A percentile compares a stretch with the other conserved stretches of the same genome.
Evolutionary conservation across 129 eudicot genomes (phyloP).

Genomic region (Mikania micrantha): DNA sequence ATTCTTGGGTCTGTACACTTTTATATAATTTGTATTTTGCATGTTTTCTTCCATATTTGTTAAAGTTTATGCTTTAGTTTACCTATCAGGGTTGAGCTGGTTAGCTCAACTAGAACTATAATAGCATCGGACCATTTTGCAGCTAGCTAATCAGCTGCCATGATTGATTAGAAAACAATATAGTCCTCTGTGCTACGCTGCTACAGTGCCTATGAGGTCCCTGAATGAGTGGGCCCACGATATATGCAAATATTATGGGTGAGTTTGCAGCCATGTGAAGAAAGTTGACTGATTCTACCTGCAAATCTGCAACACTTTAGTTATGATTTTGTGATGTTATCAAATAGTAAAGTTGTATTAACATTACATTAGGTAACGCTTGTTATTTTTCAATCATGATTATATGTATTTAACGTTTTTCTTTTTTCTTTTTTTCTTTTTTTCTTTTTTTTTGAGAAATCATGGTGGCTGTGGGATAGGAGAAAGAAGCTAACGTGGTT

Average conservation of each 20-base stretch:
- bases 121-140: background rate
- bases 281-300: constrained; percentile 12
- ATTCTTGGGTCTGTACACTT: background rate
- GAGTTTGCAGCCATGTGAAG: constrained; percentile 15
- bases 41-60: background rate
- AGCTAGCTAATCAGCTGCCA: background rate
- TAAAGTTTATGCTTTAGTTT: background rate
- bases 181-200: background rate
- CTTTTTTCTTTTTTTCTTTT: too few relatives aligned
- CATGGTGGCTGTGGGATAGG: too few relatives aligned
- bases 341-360: too few relatives aligned
- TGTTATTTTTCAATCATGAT: background rate
- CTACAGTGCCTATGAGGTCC: background rate
- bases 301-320: too few relatives aligned
- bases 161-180: background rate
- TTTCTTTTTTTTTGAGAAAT: too few relatives aligned
- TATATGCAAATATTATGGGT: background rate
- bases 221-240: background rate
- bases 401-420: background rate
- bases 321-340: too few relatives aligned
- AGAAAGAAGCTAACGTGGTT: background rate
- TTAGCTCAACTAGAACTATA: background rate
- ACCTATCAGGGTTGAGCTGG: background rate
- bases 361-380: constrained; percentile 19
- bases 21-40: background rate